A percentile compares a stretch with the other conserved stretches of the same genome.
These are phyloP conservation scores for Caryopteris hybrid DNA, from an alignment of 305 asterid genomes.

Conservation along the genomic window DNA sequence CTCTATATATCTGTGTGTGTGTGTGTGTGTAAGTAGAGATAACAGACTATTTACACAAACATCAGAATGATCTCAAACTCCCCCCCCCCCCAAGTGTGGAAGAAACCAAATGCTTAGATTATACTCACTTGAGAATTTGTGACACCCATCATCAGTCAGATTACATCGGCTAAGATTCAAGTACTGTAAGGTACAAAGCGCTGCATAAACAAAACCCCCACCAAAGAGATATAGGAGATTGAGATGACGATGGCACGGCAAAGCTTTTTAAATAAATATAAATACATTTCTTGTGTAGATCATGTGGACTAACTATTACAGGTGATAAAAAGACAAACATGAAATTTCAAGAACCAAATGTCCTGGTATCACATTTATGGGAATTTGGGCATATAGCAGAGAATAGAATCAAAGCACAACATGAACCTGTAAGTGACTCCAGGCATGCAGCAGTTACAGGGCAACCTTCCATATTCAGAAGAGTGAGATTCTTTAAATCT, in stretches of 20 bases:
- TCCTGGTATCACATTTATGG: too few species aligned
- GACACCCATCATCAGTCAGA: conserved; percentile 69
- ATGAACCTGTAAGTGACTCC: conserved; percentile 83
- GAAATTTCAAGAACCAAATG: too few species aligned
- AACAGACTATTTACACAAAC: too few species aligned
- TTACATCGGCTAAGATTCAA: conserved; percentile 83
- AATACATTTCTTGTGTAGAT: neutral
- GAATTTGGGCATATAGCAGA: neutral
- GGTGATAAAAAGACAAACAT: neutral
- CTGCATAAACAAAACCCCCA: too few species aligned
- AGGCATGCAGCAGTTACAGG: conserved; percentile 83
- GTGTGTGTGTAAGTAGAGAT: too few species aligned
- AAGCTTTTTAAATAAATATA: neutral
- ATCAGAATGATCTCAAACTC: too few species aligned
- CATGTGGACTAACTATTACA: neutral
- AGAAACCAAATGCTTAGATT: too few species aligned
- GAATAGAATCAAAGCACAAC: neutral
- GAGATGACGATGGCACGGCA: too few species aligned
- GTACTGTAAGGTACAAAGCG: conserved; percentile 52
- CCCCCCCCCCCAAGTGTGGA: too few species aligned
- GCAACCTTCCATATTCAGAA: conserved; percentile 95
- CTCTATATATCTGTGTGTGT: too few species aligned
- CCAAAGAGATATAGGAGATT: too few species aligned
- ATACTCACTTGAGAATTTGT: conserved; percentile 72
- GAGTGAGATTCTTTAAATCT: conserved; percentile 72